Conservation (phyloP, 257 asterid species). For the Scutellaria baicalensis region DNA sequence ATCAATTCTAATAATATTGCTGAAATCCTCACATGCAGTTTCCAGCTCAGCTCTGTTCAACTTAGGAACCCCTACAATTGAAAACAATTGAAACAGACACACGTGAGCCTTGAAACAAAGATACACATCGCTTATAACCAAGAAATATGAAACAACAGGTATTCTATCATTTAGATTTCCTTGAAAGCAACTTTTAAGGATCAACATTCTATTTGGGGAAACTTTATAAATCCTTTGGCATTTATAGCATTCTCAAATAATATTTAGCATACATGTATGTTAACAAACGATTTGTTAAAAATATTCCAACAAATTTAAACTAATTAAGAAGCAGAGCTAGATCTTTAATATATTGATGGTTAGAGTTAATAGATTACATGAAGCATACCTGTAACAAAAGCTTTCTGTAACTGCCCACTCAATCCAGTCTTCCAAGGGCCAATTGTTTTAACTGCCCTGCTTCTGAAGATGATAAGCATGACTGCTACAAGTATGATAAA, state of each 20-base stretch:
- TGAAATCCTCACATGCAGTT: constrained; percentile 92
- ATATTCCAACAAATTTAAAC: neutral
- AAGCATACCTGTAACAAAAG: constrained; percentile 73
- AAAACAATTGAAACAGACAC: constrained; percentile 3
- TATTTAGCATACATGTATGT: no score
- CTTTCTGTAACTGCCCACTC: constrained; percentile 93
- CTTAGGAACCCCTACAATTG: constrained; percentile 82
- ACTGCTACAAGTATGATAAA: constrained; percentile 30
- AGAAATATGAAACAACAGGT: neutral
- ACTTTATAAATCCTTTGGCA: neutral
- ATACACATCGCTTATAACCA: neutral
- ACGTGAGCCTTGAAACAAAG: neutral
- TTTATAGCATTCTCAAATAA: neutral
- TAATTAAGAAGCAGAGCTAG: neutral
- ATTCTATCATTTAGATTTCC: neutral
- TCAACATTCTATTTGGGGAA: neutral
- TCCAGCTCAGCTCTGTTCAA: constrained; percentile 77
- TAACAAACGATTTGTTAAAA: neutral
- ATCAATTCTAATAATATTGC: constrained; percentile 50
- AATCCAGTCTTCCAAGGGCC: constrained; percentile 90
- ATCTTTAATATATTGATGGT: neutral
- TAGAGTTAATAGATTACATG: neutral
- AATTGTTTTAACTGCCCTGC: constrained; percentile 57
- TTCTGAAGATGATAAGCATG: constrained; percentile 40
- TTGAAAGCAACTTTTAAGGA: neutral